Base-by-base conservation (phyloP, 2,329 filamentous ascomycete genomes). In the Phaeoacremonium minimum region DNA sequence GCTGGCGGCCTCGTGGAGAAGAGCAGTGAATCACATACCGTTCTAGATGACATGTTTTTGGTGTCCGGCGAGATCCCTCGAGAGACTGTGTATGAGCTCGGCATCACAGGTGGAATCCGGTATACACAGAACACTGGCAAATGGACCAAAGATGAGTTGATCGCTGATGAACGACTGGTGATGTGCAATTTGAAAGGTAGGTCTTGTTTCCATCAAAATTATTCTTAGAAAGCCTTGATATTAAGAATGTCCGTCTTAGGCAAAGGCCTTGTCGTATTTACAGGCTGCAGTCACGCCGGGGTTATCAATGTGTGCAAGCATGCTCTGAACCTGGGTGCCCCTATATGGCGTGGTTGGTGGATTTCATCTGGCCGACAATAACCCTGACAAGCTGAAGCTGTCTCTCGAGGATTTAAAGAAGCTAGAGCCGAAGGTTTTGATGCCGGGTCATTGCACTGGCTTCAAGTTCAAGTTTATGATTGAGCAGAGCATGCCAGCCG, bases 401-500 rank as follows among this genome's bases (percentile, higher is more conserved):
- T 72, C 71, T 0, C 55, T 77, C 2, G 46, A 51, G 14, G 72
- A 74, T 35, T 50, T 77, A 15, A 67, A 69, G 45, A 54, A 44
- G 1, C 47, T 76, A 4, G 57, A 65, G 35, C 67, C 71, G 0
- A 64, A 63, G 11, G 55, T 77, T 0, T 47, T 77, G 4, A 59
- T 77, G 49, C 71, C 73, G 0, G 73, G 73, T 1, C 73, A 77
- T 49, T 77, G 72, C 45, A 69, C 72, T 0, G 73, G 73, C 5
- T 78, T 72, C 71, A 59, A 69, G 42, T 72, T 69, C 22, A 75
- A 75, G 48, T 67, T 67, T 43, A 60, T 61, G 30, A 72, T 75
- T 42, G 69, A 75, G 50, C 67, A 61, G 41, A 53, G 61, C 26
- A 70, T 75, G 63, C 67, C 68, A 1, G 71, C 71, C 3, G 55